A percentile compares a stretch with the other conserved stretches of the same genome.
Conservation (phyloP, 495 filamentous ascomycete genomes). For the Xylaria scruposa region DNA sequence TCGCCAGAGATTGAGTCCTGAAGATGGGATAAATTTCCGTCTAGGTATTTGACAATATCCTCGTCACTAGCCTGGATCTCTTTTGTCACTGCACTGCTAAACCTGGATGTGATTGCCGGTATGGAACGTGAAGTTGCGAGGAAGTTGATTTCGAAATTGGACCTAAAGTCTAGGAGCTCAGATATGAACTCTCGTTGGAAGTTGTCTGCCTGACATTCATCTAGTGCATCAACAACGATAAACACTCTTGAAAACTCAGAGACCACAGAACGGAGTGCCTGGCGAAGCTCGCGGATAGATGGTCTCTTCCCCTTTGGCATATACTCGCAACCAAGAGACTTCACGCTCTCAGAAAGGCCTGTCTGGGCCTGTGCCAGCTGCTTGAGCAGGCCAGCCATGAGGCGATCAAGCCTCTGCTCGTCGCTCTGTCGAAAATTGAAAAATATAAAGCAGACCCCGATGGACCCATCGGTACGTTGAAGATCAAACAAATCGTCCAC, state of each 20-base stretch:
- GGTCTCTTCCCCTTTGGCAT: background rate
- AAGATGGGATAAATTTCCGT: background rate
- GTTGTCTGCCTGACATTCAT: slow-evolving; percentile 5
- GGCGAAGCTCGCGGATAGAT: background rate
- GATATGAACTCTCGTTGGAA: background rate
- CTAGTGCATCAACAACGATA: slow-evolving; percentile 9
- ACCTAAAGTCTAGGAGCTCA: background rate
- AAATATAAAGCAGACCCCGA: background rate
- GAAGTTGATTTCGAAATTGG: background rate
- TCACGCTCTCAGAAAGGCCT: background rate
- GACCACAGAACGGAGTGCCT: background rate
- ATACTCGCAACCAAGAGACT: background rate
- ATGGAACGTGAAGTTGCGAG: background rate
- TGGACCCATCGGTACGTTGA: background rate
- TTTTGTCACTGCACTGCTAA: background rate
- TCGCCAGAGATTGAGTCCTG: background rate
- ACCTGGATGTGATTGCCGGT: background rate
- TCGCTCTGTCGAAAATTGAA: background rate
- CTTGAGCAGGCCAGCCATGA: background rate
- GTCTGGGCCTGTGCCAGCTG: background rate
- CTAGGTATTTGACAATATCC: background rate
- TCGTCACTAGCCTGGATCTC: slow-evolving; percentile 5
- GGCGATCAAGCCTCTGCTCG: background rate
- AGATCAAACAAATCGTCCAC: background rate
- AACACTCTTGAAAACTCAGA: background rate